Conservation (phyloP, 1,139 yeast genomes). For the Suhomyces panamericanus region DNA sequence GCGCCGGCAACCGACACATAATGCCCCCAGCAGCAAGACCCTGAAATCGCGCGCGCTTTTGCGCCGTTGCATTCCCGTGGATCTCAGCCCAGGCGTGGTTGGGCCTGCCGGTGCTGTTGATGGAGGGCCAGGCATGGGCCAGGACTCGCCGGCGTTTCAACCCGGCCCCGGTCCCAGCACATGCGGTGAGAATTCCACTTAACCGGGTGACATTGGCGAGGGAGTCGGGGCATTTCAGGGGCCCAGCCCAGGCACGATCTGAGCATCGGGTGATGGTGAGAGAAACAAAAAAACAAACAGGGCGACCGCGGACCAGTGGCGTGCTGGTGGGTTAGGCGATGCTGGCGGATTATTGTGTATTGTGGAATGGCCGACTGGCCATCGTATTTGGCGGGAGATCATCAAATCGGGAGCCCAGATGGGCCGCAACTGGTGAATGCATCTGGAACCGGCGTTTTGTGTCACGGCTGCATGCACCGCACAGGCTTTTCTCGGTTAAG, state of each 20-base stretch:
- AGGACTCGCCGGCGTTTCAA: not conserved
- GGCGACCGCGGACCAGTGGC: not conserved
- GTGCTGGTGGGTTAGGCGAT: not conserved
- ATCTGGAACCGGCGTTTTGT: conserved; percentile 2
- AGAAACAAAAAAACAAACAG: not conserved
- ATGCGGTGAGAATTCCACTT: conserved; percentile 1
- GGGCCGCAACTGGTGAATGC: not conserved
- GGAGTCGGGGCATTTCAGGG: not conserved
- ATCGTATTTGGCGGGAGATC: not conserved
- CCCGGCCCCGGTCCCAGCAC: not conserved
- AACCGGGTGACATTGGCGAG: not conserved
- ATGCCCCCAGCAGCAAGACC: not conserved
- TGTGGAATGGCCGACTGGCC: too few relatives aligned
- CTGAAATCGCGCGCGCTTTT: conserved; percentile 1
- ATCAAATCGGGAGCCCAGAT: not conserved
- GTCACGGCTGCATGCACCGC: not conserved
- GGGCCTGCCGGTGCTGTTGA: too few relatives aligned
- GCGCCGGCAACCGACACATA: not conserved
- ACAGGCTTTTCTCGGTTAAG: not conserved
- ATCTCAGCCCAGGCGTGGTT: not conserved
- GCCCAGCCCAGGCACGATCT: not conserved
- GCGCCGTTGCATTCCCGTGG: not conserved
- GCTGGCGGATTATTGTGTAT: not conserved
- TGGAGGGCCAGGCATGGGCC: too few relatives aligned
- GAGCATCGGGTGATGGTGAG: not conserved